Percentiles rank a stretch among this genome's conserved stretches.
Evolutionary conservation across 176 grass and related monocot genomes (phyloP).

Genomic region (Microstegium vimineum): DNA sequence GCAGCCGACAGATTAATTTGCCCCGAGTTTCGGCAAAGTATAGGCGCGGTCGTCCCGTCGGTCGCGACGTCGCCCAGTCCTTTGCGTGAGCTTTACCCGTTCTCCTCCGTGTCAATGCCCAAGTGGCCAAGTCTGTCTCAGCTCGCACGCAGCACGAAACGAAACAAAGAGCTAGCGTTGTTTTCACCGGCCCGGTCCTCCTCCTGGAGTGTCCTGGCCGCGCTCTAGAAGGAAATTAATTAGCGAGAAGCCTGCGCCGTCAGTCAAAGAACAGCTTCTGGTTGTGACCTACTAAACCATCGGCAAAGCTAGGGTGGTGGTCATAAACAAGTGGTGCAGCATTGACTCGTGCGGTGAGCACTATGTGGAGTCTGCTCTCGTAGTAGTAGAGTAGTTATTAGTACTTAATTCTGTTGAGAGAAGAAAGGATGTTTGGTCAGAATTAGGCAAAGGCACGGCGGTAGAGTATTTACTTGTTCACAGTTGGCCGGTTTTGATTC

Average conservation of each 20-base stretch:
- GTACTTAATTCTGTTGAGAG: neutral
- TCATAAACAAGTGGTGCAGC: neutral
- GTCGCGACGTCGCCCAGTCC: neutral
- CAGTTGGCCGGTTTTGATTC: neutral
- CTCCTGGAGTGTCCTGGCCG: too few relatives aligned
- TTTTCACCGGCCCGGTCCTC: neutral
- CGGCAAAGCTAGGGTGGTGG: neutral
- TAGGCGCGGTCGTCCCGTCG: neutral
- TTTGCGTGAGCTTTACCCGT: constrained; percentile 12
- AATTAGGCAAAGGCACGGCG: neutral
- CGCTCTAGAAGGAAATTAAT: too few relatives aligned
- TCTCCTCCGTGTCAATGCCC: neutral
- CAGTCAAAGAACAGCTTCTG: constrained; percentile 26
- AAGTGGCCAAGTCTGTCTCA: constrained; percentile 1
- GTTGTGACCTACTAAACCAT: neutral
- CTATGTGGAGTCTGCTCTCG: neutral
- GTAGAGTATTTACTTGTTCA: neutral
- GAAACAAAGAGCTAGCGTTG: neutral
- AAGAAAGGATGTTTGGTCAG: neutral
- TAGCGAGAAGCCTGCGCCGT: too few relatives aligned
- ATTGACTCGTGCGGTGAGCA: neutral
- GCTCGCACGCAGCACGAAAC: neutral
- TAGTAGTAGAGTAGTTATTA: too few relatives aligned
- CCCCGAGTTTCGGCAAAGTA: neutral
- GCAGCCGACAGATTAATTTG: neutral